Evolutionary conservation across 495 filamentous ascomycete species (phyloP).

Genomic region (Bombardia bombarda): DNA sequence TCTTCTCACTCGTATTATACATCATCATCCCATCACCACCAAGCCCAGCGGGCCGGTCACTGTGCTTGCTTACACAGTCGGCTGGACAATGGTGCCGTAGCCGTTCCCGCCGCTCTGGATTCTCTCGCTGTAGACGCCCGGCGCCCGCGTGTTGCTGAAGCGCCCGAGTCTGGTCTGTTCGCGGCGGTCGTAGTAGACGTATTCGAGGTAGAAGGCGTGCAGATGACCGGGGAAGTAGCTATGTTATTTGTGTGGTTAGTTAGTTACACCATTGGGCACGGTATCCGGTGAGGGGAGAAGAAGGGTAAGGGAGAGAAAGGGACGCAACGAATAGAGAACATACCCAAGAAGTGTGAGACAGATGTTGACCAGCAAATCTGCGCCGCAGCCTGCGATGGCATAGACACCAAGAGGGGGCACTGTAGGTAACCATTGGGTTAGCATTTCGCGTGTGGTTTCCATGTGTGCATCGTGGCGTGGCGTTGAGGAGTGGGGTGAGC

Average conservation of each 20-base stretch:
- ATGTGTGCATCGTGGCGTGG: background rate
- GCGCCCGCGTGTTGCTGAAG: constrained; percentile 42
- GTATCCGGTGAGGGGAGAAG: no score
- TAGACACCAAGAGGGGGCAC: constrained; percentile 37
- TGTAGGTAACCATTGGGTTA: constrained; percentile 5
- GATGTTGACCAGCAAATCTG: constrained; percentile 86
- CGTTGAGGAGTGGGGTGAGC: background rate
- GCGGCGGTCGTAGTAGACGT: constrained; percentile 71
- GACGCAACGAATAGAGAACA: no score
- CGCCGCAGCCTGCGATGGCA: constrained; percentile 47
- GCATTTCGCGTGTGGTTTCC: background rate
- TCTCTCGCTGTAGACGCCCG: constrained; percentile 73
- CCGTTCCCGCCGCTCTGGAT: constrained; percentile 62
- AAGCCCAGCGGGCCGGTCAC: background rate
- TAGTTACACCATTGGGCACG: no score
- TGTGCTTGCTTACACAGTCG: constrained; percentile 7
- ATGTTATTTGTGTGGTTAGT: background rate
- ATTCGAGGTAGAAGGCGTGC: constrained; percentile 88
- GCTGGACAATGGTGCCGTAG: constrained; percentile 45
- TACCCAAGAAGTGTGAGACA: constrained; percentile 59
- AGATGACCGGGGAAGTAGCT: constrained; percentile 75
- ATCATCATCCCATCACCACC: no score
- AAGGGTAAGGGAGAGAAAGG: no score
- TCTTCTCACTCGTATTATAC: no score
- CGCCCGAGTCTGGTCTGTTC: constrained; percentile 48